Evolutionary conservation across 176 grass and related monocot species (phyloP), one percentile per base, ranked within the genome.

Genomic region (Hordeum vulgare): DNA sequence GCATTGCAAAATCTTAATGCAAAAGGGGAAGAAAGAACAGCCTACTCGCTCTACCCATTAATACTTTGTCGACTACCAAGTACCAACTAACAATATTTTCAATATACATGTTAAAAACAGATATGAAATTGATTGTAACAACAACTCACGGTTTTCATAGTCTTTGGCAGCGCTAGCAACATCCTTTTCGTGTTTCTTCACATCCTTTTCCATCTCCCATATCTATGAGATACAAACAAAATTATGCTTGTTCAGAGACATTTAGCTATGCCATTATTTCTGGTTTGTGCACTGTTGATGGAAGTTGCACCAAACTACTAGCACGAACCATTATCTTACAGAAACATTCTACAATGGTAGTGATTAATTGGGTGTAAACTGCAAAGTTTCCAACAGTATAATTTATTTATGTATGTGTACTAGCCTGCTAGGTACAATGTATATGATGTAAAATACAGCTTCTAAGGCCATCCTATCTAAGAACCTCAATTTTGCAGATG

Each of bases 101-200:
- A 29, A 27, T 68, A 77, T 45, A 63, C 18, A 77, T 5, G 6
- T 40, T 42, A 49, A 40, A 71, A 87, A 56, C 25, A 66, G 7
- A 54, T 85, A 82, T 8, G 18, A 23, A 86, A 74, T 5, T 6
- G 4, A 29, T 56, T 66, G 15, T 15, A 20, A 70, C 54, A 74
- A 7, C 4, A 91, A 85, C 92, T 92, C 84, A 98, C 95, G 25
- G 72, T 91, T 84, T 75, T 91, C 89, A 64, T 91, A 93, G 24
- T 81, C 66, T 78, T 45, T 88, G 58, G 92, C 87, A 78, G 89
- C 85, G 51, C 68, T 31, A 66, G 81, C 42, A 79, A 92, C 95
- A 79, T 88, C 85, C 37, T 91, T 98, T 61, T 98, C 89, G 79
- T 91, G 67, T 73, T 93, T 94, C 80, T 93, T 95, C 53, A 91